Evolutionary conservation across 179 eudicot genomes (phyloP), one percentile per base, ranked within the genome.

Genomic region (Beta corolliflora): DNA sequence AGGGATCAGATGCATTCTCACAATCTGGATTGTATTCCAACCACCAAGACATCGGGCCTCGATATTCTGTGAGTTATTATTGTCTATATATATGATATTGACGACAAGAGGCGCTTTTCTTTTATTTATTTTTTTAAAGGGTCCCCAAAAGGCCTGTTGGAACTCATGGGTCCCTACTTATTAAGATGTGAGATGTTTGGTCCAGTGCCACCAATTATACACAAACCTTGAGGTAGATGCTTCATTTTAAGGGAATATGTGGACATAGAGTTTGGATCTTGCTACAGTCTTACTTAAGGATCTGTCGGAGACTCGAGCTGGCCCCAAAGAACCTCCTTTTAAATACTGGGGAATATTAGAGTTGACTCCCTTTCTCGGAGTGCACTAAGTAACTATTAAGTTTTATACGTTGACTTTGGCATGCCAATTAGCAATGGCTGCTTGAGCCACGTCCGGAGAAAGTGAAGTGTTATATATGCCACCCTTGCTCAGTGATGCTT

Each of bases 1-100:
- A 93, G 97, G 98, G 98, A 82, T 81, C 92, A 53, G 98, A 93
- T 82, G 97, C 97, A 75, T 95, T 95, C 82, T 95, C 98, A 65
- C 97, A 95, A 76, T 95, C 98, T 65, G 98, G 98, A 31, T 90
- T 95, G 66, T 95, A 95, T 87, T 95, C 98, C 66, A 95, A 95
- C 83, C 98, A 95, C 89, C 98, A 95, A 88, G 98, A 95, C 86
- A 95, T 94, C 59, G 98, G 98, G 52, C 98, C 98, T 36, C 97
- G 97, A 79, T 93, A 95, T 86, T 83, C 98, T 73, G 98, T 94
- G 88, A 82, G 97, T 92, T 78, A 18, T 81, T 36, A 36, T 36
- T 36, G 41, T 1, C 41, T 36, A 36, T 36, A 36, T 36, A 3
- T 36, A 36, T 36, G 25, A 69, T 78, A 41, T 58, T 54, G 54